phyloP scores from a whole-genome alignment of 345 rosid species.

The Firmiana major region DNA sequence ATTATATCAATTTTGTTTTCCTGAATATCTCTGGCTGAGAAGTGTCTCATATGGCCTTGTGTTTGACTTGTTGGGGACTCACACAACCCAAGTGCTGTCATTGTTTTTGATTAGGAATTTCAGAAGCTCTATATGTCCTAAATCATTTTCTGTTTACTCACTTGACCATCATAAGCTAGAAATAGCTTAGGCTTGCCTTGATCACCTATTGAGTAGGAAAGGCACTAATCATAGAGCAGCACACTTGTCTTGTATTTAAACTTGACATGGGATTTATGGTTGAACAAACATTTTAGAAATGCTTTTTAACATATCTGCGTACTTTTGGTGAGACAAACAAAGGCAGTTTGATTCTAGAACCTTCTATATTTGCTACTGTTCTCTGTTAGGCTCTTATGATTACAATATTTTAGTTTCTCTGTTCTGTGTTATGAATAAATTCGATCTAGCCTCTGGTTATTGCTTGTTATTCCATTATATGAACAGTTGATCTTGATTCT shows the following conservation, averaged over 20 bases:
- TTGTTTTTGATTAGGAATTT: neutral
- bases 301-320: neutral
- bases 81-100: neutral
- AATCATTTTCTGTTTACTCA: neutral
- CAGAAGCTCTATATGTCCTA: neutral
- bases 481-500: slow-evolving; percentile 6
- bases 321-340: neutral
- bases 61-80: neutral
- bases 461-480: neutral
- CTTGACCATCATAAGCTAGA: neutral
- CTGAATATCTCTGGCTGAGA: neutral
- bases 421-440: neutral
- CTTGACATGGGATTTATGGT: neutral
- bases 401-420: neutral
- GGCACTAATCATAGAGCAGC: neutral
- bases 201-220: neutral
- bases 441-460: neutral
- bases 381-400: neutral
- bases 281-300: neutral
- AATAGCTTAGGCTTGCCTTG: neutral
- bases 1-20: neutral
- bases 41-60: neutral
- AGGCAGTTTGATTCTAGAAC: neutral
- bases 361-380: neutral
- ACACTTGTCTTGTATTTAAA: neutral